Evolutionary conservation across 441 rosid species (phyloP).

Genomic region (Rhodomyrtus psidioides): DNA sequence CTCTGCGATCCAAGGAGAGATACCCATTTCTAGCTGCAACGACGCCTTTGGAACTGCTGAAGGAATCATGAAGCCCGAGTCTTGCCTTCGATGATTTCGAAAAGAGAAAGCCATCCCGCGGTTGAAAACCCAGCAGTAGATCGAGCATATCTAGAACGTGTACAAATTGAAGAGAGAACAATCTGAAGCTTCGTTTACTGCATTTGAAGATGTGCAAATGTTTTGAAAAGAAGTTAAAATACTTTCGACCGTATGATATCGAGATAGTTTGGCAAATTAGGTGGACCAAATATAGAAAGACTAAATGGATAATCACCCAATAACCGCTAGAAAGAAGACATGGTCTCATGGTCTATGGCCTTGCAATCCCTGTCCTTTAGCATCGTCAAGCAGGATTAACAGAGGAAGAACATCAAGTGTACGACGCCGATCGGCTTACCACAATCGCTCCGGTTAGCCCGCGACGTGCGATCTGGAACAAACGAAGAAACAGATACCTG

Average conservation of each 20-base stretch:
- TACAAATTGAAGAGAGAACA: not conserved
- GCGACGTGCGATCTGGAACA: not conserved
- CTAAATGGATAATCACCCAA: not conserved
- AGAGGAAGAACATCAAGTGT: not conserved
- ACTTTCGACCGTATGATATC: not conserved
- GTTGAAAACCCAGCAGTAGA: not conserved
- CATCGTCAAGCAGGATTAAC: not conserved
- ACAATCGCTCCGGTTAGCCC: not conserved
- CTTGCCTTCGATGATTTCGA: not conserved
- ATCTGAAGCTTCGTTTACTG: not conserved
- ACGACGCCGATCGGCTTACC: not conserved
- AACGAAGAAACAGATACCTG: not conserved
- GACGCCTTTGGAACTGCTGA: not conserved
- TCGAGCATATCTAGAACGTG: not conserved
- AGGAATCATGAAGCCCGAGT: not conserved
- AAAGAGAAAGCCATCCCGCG: not conserved
- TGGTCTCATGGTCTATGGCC: not conserved
- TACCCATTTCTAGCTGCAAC: not conserved
- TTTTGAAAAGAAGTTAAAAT: not conserved
- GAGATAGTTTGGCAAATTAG: not conserved
- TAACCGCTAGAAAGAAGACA: not conserved
- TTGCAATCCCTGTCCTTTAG: not conserved
- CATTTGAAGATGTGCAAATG: not conserved
- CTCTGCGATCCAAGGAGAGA: not conserved
- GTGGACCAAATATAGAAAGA: not conserved